phyloP scores from a whole-genome alignment of 2,329 filamentous ascomycete species.

The Talaromyces verruculosus region DNA sequence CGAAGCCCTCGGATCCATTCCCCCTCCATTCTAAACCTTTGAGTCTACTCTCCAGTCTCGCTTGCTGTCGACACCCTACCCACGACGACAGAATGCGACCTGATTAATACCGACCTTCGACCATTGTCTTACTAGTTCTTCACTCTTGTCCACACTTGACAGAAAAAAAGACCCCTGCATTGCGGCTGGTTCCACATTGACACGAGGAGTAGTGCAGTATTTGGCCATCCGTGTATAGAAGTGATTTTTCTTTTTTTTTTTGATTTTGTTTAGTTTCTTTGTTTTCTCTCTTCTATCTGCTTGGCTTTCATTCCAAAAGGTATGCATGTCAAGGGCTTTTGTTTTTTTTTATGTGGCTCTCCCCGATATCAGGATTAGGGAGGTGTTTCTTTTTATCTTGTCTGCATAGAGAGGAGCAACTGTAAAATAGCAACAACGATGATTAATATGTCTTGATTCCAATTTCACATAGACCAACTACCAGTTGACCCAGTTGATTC shows the following conservation, averaged over 20 bases:
- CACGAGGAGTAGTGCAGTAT: constrained; percentile 36
- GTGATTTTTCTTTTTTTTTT: constrained; percentile 31
- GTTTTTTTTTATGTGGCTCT: background rate
- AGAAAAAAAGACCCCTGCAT: constrained; percentile 30
- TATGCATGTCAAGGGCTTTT: constrained; percentile 1
- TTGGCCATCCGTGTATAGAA: constrained; percentile 44
- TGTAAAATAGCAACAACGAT: constrained; percentile 20
- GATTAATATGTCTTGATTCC: constrained; percentile 2
- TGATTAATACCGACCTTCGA: constrained; percentile 31
- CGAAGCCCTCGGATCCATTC: constrained; percentile 45
- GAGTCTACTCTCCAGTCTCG: background rate
- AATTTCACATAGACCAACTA: no score
- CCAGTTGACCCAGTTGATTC: no score
- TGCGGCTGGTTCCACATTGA: constrained; percentile 34
- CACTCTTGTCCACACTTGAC: constrained; percentile 30
- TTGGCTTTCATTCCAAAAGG: background rate
- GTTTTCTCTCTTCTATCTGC: constrained; percentile 21
- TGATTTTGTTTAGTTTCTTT: constrained; percentile 23
- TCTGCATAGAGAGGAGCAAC: constrained; percentile 21
- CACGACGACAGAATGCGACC: background rate
- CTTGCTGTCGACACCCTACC: constrained; percentile 18
- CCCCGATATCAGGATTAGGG: background rate
- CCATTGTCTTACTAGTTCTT: constrained; percentile 49
- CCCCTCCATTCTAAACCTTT: constrained; percentile 50
- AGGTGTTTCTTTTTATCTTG: constrained; percentile 12